Base-by-base conservation (phyloP, 108 stramenopile genomes). In the Pseudonitzschia pungens region DNA sequence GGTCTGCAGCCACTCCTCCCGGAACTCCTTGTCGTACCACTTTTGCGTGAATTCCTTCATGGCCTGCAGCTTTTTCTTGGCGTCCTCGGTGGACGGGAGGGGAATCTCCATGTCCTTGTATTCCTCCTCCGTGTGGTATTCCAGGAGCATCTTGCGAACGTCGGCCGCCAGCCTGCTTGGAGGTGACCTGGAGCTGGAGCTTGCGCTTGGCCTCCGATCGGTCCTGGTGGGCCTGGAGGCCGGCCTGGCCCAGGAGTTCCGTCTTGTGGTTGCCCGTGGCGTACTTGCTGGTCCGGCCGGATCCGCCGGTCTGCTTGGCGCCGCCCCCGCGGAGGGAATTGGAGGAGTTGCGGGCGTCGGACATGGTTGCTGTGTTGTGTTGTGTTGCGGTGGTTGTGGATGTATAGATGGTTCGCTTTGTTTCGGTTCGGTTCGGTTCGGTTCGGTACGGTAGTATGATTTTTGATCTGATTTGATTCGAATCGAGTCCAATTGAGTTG, bases 151-250 rank as follows among this genome's bases (percentile, higher is more conserved):
- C 15, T 26, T 26, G 26, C 32, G 28, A 8, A 60, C 26, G 32
- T 29, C 28, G 12, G 28, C 32, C 15, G 59, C 28, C 15, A 60
- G 32, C n/a, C 26, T 60, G 22, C 26, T 60, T 60, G 27, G 59
- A 60, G 15, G 59, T 33, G 15, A 60, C 9, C 32, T 60, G 59
- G 15, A 60, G 2, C 26, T 60, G 59, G 15, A 60, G 32, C 32
- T 60, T 60, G 28, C 32, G 28, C 59, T 60, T 60, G 28, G 59
- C 59, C n/a, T 60, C 59, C 59, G 32, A 33, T 60, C 59, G 59
- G n/a, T 60, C 59, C 4, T 60, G 28, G 26, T 60, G 28, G 32
- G 31, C 59, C 15, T 11, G 14, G 26, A 60, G 31, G 32, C 59
- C 59, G 26, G 28, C 32, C 15, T 33, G 32, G 15, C 32, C 32